Evolutionary conservation across 768 basidiomycete genomes (phyloP).

Genomic region (Mycena pura): DNA sequence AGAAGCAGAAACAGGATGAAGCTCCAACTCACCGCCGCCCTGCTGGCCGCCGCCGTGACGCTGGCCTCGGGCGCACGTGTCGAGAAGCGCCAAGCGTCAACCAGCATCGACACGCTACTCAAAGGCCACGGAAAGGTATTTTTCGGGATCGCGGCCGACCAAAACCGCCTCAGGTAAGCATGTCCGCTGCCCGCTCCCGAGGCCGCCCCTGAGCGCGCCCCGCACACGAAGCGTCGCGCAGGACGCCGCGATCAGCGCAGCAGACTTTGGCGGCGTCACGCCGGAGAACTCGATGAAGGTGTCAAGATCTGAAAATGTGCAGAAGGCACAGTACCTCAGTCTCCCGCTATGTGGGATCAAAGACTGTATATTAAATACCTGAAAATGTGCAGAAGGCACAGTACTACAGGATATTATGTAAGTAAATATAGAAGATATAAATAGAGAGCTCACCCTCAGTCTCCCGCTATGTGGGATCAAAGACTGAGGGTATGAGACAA

Average conservation of each 20-base stretch:
- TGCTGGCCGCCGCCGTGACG: conserved; percentile 8
- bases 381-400: too few relatives aligned
- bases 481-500: too few relatives aligned
- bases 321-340: too few relatives aligned
- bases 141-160: conserved; percentile 17
- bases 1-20: conserved; percentile 4
- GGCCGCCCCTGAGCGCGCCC: too few relatives aligned
- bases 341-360: too few relatives aligned
- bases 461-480: too few relatives aligned
- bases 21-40: not conserved
- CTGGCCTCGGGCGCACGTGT: conserved; percentile 2
- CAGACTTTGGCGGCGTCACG: conserved; percentile 50
- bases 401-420: too few relatives aligned
- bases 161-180: conserved; percentile 15
- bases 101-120: conserved; percentile 16
- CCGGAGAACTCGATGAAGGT: conserved; percentile 56
- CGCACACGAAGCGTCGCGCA: conserved; percentile 15
- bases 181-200: not conserved
- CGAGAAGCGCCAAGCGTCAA: conserved; percentile 13
- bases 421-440: too few relatives aligned
- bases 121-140: conserved; percentile 19
- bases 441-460: too few relatives aligned
- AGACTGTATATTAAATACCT: too few relatives aligned
- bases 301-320: too few relatives aligned
- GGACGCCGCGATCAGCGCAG: conserved; percentile 15